These are phyloP conservation scores for Yamadazyma kitorensis DNA, from an alignment of 805 yeast genomes.

Conservation along the genomic window DNA sequence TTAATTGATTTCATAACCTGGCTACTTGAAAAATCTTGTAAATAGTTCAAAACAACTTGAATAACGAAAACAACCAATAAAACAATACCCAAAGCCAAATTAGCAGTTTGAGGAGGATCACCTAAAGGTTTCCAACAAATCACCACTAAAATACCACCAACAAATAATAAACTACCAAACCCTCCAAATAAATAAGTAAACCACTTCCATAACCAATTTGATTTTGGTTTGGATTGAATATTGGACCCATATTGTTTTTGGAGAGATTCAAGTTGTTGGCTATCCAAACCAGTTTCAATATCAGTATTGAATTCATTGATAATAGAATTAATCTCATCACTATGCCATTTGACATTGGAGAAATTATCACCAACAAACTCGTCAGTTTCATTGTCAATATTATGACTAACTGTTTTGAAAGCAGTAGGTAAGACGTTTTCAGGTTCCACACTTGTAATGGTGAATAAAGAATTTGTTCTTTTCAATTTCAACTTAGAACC, in stretches of 20 bases:
- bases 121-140: conserved; percentile 49
- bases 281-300: conserved; percentile 20
- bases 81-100: conserved; percentile 42
- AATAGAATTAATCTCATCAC: conserved; percentile 20
- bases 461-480: conserved; percentile 8
- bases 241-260: conserved; percentile 30
- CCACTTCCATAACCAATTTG: conserved; percentile 27
- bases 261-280: conserved; percentile 11
- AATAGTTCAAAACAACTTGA: conserved; percentile 44
- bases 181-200: conserved; percentile 47
- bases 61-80: conserved; percentile 37
- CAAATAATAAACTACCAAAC: conserved; percentile 41
- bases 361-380: conserved; percentile 17
- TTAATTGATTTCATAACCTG: conserved; percentile 48
- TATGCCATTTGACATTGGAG: conserved; percentile 27
- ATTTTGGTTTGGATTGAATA: conserved; percentile 36
- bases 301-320: conserved; percentile 20
- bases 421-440: conserved; percentile 30
- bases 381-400: conserved; percentile 20
- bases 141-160: conserved; percentile 41
- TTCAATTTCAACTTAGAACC: too few relatives aligned
- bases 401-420: conserved; percentile 37
- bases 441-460: conserved; percentile 8
- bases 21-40: conserved; percentile 47
- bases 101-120: conserved; percentile 43